Base-by-base conservation (phyloP, 2,329 filamentous ascomycete genomes). In the Pyrenophora tritici-repentis region DNA sequence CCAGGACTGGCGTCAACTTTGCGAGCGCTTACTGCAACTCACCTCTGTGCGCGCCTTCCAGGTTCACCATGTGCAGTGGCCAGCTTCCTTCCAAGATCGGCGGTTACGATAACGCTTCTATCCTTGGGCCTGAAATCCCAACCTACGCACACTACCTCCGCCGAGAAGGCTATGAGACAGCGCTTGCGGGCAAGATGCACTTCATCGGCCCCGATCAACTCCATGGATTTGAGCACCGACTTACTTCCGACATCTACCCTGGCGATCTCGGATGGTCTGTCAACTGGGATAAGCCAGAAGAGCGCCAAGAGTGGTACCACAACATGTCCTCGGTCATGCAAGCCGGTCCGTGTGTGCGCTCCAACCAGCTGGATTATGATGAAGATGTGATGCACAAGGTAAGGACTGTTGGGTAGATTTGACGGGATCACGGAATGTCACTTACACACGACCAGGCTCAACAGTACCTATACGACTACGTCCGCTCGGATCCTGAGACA, bases 221-320 rank as follows among this genome's bases (percentile, higher is more conserved):
- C 53, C 92, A 97, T 72, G 92, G 92, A 24, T 97, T 96, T 67
- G 92, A 97, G 78, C 88, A 90, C 67, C 66, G 69, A 50, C 81
- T 97, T 66, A 97, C 92, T n/a, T 90, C 88, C 61, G 92, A 97
- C 73, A 96, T 97, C 70, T 97, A 97, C 74, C 92, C 92, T 1
- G 92, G 88, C 50, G 92, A 97, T 70, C 91, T 94, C 69, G 92
- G 92, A 58, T 97, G 92, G 92, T 87, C 88, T 10, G 92, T 96
- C 58, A 92, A 96, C 76, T 97, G 92, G 92, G 92, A 97, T 71
- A 86, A 92, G 73, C 91, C 92, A 38, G 77, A 91, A 29, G 86
- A 85, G 34, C 84, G 92, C 38, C 85, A 93, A 35, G 92, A 97
- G 75, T 97, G 91, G 90, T 97, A 70, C 72, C 92, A 97, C 80